These are phyloP conservation scores for Boechera stricta DNA, from an alignment of 345 rosid species.

Conservation along the genomic window DNA sequence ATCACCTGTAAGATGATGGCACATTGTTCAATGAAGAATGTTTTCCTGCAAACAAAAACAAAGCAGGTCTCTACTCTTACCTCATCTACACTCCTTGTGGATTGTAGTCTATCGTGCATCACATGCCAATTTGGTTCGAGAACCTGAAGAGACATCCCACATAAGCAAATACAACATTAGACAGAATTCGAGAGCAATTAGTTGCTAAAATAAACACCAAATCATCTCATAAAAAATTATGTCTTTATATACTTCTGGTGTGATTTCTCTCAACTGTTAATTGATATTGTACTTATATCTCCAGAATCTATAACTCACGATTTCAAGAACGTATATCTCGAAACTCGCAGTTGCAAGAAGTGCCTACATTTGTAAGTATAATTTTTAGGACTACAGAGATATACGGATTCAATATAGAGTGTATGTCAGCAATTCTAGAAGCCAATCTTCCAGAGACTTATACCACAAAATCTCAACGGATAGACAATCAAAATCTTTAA, in stretches of 20 bases:
- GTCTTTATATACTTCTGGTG: background rate
- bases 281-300: constrained; percentile 2
- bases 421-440: constrained; percentile 9
- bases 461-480: constrained; percentile 1
- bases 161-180: constrained; percentile 17
- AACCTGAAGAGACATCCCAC: constrained; percentile 60
- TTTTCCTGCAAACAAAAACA: background rate
- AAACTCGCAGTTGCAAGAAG: constrained; percentile 16
- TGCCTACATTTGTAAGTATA: constrained; percentile 6
- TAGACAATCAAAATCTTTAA: background rate
- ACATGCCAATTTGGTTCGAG: constrained; percentile 98
- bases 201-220: constrained; percentile 14
- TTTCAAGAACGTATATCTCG: background rate
- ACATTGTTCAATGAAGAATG: constrained; percentile 15
- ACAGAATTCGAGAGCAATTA: constrained; percentile 17
- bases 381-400: constrained; percentile 2
- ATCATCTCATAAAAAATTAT: constrained; percentile 7
- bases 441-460: background rate
- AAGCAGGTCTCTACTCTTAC: constrained; percentile 45
- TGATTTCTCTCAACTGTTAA: constrained; percentile 10
- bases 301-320: background rate
- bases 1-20: constrained; percentile 67
- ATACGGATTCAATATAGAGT: constrained; percentile 2
- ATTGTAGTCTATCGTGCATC: constrained; percentile 78
- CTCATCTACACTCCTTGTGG: constrained; percentile 90